Percentiles rank a stretch among this genome's conserved stretches.
Conservation (phyloP, 352 stramenopile species). For the Pythium vanterpoolii region DNA sequence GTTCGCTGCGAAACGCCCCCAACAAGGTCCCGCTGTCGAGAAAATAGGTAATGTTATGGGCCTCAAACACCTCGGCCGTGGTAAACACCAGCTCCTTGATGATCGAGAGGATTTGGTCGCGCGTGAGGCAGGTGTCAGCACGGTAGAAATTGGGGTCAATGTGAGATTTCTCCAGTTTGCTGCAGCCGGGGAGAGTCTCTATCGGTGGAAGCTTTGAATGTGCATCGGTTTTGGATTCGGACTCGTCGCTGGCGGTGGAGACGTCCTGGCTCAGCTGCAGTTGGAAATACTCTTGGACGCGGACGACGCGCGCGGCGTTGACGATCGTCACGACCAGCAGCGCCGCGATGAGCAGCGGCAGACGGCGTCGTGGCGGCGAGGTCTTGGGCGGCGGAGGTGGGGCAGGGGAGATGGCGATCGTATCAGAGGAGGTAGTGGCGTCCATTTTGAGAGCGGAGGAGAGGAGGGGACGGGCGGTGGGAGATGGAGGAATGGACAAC, state of each 20-base stretch:
- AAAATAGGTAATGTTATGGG: slow-evolving; percentile 31
- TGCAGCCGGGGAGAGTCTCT: too few species aligned
- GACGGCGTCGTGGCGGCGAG: neutral
- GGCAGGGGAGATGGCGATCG: neutral
- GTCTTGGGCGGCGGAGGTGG: neutral
- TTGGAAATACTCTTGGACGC: slow-evolving; percentile 6
- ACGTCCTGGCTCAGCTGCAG: neutral
- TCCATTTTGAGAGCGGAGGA: neutral
- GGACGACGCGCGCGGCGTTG: slow-evolving; percentile 4
- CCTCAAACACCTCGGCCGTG: slow-evolving; percentile 9
- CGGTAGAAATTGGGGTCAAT: slow-evolving; percentile 16
- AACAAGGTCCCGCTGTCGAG: slow-evolving; percentile 35
- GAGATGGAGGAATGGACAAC: too few species aligned
- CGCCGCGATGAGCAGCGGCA: neutral
- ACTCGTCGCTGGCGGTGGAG: too few species aligned
- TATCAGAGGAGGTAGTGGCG: neutral
- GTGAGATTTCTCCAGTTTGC: slow-evolving; percentile 11
- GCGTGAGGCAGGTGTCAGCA: slow-evolving; percentile 16
- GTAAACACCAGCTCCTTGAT: slow-evolving; percentile 25
- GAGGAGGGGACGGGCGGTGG: too few species aligned
- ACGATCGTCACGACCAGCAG: slow-evolving; percentile 5
- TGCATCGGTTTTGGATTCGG: too few species aligned
- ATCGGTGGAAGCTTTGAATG: too few species aligned
- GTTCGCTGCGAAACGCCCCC: slow-evolving; percentile 24
- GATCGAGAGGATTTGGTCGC: slow-evolving; percentile 18